Evolutionary conservation across 192 early-diverging fungal genomes (phyloP), one percentile per base, ranked within the genome.

Genomic region (Pilobolus umbonatus): DNA sequence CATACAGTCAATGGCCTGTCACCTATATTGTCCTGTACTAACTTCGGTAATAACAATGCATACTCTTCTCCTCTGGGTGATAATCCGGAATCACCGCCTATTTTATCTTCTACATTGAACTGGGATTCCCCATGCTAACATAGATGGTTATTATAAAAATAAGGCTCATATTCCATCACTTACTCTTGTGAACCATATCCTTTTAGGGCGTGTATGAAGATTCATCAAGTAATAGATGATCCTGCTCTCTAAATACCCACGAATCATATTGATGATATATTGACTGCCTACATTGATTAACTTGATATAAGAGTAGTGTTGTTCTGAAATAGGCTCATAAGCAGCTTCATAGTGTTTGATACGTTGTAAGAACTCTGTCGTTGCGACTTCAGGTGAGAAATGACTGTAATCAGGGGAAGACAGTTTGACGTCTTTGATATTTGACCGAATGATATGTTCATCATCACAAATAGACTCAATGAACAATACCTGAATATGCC

Each of bases 171-270:
- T 32, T 22, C 24, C 7, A 43, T n/a, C 28, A 64, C 72, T 64
- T 67, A 82, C 80, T 48, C 88, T 80, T 58, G 80, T 88, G 67
- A 95, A 93, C 75, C 93, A 92, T 59, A 98, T 91, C 51, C 83
- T 86, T 48, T 90, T 84, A 25, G 94, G 91, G 3, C 87, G 82
- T 50, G 92, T 96, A 72, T 99, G 93, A 17, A 99, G 81, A 70
- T 99, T 99, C 94, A 99, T 99, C 61, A 99, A 74, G 69, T 94
- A 97, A 73, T 95, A 99, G 22, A 97, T 93, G 52, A 99, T 91
- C 43, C 93, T 79, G 56, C 90, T 91, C 76, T 97, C 87, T 24
- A 99, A 79, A 73, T 95, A 96, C 54, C 95, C 94, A 43, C 85
- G 84, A 55, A 98, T 89, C 57, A 90, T 88, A 74, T 98, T 93